Evolutionary conservation across 106 monocot genomes (phyloP), one percentile per base, ranked within the genome.

Genomic region (Apostasia ramifera): DNA sequence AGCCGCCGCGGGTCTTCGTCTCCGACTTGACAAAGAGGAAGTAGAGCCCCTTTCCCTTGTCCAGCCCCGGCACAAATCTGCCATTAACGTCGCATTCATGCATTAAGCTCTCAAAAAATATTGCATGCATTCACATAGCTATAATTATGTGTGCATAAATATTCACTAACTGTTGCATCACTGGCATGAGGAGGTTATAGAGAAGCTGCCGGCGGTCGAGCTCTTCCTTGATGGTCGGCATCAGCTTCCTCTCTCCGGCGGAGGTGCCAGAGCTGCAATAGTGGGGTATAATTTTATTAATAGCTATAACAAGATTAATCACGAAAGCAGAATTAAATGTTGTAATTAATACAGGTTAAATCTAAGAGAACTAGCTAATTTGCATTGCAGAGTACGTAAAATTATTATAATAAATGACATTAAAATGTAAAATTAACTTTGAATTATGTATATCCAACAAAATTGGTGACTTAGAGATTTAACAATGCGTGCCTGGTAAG

Each of bases 1-100:
- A 67, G 2, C 88, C 88, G 46, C 88, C 82, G 50, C 84, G 84
- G 1, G 84, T 88, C 65, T 76, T 81, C 14, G 77, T 76, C 73
- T 82, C 84, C 52, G n/a, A 70, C 39, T 84, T 88, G 4, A 84
- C 82, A n/a, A 70, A 84, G 40, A 82, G 60, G 70, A 88, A 88
- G 73, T 88, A 81, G 45, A 88, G 76, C 5, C 78, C n/a, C 66
- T 88, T 88, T 26, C 88, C 88, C 53, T 88, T 82, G 76, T 88
- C 81, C 3, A 88, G 64, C 57, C 84, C 88, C 11, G 84, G 79
- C 51, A 88, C 84, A 15, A 79, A 81, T 13, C 88, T 88, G 80
- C 55, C 38, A 44, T 26, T 26, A 26, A 26, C 26, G 26, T 26
- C 26, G 26, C 26, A 26, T 26, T 26, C 26, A 26, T 26, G 26